Percentiles rank a stretch among this genome's conserved stretches.
These are phyloP conservation scores for Claviceps purpurea DNA, from an alignment of 2,329 filamentous ascomycete genomes.

Conservation along the genomic window DNA sequence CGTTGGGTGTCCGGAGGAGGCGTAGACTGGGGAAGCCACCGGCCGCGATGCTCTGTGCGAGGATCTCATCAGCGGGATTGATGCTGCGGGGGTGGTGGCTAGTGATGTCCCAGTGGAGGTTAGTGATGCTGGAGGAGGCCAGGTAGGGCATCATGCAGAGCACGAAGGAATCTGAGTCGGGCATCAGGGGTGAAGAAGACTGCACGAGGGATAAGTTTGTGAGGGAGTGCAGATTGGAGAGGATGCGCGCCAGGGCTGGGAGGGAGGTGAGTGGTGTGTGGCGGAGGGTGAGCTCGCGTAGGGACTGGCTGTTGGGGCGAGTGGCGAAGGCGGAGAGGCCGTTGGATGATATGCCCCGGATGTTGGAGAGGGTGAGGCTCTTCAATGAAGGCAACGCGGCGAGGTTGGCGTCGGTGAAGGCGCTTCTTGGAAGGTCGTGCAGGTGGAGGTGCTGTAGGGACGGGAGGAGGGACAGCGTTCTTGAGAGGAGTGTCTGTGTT, in stretches of 20 bases:
- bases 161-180: constrained; percentile 35
- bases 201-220: constrained; percentile 42
- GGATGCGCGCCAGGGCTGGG: constrained; percentile 42
- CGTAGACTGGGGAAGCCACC: constrained; percentile 50
- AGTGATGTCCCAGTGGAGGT: constrained; percentile 53
- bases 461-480: constrained; percentile 36
- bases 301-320: constrained; percentile 27
- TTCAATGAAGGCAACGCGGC: constrained; percentile 40
- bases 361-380: constrained; percentile 40
- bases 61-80: constrained; percentile 43
- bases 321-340: constrained; percentile 46
- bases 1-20: constrained; percentile 49
- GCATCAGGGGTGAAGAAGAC: constrained; percentile 38
- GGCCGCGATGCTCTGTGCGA: constrained; percentile 48
- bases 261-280: constrained; percentile 44
- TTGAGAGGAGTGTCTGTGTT: constrained; percentile 35
- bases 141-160: constrained; percentile 54
- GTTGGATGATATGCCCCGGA: constrained; percentile 40
- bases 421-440: constrained; percentile 39
- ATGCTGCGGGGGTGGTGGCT: constrained; percentile 26
- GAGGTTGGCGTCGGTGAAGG: constrained; percentile 44
- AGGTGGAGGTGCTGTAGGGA: constrained; percentile 45
- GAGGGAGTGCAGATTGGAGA: constrained; percentile 39
- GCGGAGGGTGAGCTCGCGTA: constrained; percentile 39
- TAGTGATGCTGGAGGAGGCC: constrained; percentile 37